These are phyloP conservation scores for Colletotrichum australisinense DNA, from an alignment of 2,329 filamentous ascomycete species.

Conservation along the genomic window DNA sequence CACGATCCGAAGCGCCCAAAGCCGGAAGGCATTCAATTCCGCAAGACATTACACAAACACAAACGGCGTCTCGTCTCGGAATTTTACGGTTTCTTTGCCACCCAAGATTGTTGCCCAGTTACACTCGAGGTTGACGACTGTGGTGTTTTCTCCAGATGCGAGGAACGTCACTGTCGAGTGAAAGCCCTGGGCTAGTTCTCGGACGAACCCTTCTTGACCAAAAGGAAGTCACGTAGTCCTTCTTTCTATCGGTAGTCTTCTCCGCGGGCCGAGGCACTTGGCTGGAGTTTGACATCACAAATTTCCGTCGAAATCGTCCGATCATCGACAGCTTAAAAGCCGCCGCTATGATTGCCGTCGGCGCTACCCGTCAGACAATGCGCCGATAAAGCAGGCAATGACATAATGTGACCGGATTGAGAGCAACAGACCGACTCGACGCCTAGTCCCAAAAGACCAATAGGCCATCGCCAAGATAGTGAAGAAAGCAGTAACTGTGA, in stretches of 20 bases:
- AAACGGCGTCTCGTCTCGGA: not conserved
- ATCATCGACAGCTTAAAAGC: not conserved
- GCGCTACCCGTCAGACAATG: not conserved
- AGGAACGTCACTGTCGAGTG: not conserved
- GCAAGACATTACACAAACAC: not conserved
- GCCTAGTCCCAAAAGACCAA: not conserved
- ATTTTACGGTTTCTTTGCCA: not conserved
- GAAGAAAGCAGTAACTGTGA: not conserved
- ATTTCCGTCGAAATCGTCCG: not conserved
- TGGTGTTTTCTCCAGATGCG: not conserved
- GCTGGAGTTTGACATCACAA: not conserved
- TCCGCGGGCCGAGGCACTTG: not conserved
- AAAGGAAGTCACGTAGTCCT: not conserved
- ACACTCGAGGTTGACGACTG: not conserved
- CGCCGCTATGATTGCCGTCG: not conserved
- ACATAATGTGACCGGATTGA: not conserved
- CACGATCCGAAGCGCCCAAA: not conserved
- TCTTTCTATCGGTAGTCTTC: not conserved
- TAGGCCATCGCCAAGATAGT: not conserved
- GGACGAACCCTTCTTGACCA: not conserved
- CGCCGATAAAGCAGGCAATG: not conserved
- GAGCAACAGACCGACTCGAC: not conserved
- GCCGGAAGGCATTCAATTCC: not conserved
- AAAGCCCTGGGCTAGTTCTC: not conserved
- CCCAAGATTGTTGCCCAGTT: not conserved